phyloP scores from a whole-genome alignment of 805 yeast species.

The Hemisphaericaspora nanyangensis region DNA sequence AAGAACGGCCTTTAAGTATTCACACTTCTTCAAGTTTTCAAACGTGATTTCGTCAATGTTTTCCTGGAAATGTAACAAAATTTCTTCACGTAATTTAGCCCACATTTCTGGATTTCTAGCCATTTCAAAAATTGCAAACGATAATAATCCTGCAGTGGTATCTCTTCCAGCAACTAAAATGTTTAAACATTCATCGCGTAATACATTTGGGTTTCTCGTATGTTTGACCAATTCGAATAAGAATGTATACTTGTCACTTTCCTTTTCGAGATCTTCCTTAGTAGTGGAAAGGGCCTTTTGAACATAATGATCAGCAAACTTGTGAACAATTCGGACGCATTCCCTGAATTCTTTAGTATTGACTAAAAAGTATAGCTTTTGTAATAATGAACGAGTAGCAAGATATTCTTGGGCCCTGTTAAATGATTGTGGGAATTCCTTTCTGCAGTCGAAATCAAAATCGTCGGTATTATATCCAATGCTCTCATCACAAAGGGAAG shows the following conservation, averaged over 20 bases:
- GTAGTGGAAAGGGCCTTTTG: constrained; percentile 26
- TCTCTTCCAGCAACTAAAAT: constrained; percentile 38
- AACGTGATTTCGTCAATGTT: constrained; percentile 22
- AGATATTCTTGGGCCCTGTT: constrained; percentile 30
- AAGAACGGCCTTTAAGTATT: constrained; percentile 25
- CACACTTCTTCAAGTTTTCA: constrained; percentile 31
- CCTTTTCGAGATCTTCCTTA: constrained; percentile 25
- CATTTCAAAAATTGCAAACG: constrained; percentile 26
- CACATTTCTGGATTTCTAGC: constrained; percentile 29
- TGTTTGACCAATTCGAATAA: constrained; percentile 37
- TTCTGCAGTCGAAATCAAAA: constrained; percentile 19
- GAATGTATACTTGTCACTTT: constrained; percentile 27
- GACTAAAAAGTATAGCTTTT: constrained; percentile 24
- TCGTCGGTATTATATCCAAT: constrained; percentile 17
- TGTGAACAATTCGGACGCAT: constrained; percentile 28
- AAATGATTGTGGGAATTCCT: constrained; percentile 24
- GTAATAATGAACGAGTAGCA: constrained; percentile 29
- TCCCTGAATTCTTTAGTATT: constrained; percentile 30
- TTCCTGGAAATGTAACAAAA: constrained; percentile 24
- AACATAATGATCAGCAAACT: constrained; percentile 27
- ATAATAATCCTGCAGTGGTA: constrained; percentile 32
- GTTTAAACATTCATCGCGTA: constrained; percentile 36
- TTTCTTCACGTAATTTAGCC: constrained; percentile 24
- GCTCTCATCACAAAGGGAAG: constrained; percentile 19
- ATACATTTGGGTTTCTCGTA: constrained; percentile 31